phyloP scores from a whole-genome alignment of 768 basidiomycete species.

The Russula sp. region DNA sequence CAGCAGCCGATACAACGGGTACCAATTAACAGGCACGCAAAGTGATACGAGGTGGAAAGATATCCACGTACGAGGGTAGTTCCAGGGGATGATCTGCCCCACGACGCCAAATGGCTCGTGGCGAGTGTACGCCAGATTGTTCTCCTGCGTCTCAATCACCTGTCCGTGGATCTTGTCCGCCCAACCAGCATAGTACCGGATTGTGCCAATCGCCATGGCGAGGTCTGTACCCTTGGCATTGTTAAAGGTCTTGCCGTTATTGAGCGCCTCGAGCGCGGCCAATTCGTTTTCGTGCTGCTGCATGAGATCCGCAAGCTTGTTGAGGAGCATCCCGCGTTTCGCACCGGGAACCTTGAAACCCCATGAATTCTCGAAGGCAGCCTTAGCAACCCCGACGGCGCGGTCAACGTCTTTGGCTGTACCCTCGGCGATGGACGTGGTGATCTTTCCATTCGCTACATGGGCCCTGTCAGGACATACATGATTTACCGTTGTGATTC shows the following conservation, averaged over 20 bases:
- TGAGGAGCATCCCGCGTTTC: slow-evolving; percentile 49
- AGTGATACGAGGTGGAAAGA: neutral
- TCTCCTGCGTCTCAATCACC: slow-evolving; percentile 54
- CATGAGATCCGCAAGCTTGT: slow-evolving; percentile 59
- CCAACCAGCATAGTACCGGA: slow-evolving; percentile 86
- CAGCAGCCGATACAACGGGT: neutral
- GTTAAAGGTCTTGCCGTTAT: slow-evolving; percentile 56
- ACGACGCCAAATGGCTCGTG: slow-evolving; percentile 58
- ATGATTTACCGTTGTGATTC: neutral
- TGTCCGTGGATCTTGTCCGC: slow-evolving; percentile 81
- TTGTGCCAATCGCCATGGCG: slow-evolving; percentile 37
- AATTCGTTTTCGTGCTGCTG: slow-evolving; percentile 57
- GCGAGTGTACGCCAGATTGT: slow-evolving; percentile 51
- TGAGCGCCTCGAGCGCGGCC: slow-evolving; percentile 66
- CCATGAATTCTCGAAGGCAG: slow-evolving; percentile 61
- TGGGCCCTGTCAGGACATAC: neutral
- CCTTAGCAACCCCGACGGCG: slow-evolving; percentile 64
- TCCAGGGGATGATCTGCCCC: slow-evolving; percentile 63
- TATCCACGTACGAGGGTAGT: slow-evolving; percentile 42
- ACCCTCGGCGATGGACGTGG: slow-evolving; percentile 53
- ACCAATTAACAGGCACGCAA: neutral
- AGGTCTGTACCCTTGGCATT: slow-evolving; percentile 49
- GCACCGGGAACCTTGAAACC: slow-evolving; percentile 53
- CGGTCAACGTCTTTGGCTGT: slow-evolving; percentile 66
- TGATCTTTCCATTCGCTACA: slow-evolving; percentile 47